These are phyloP conservation scores for Solanum gandarillasii DNA, from an alignment of 257 asterid species.

Conservation along the genomic window DNA sequence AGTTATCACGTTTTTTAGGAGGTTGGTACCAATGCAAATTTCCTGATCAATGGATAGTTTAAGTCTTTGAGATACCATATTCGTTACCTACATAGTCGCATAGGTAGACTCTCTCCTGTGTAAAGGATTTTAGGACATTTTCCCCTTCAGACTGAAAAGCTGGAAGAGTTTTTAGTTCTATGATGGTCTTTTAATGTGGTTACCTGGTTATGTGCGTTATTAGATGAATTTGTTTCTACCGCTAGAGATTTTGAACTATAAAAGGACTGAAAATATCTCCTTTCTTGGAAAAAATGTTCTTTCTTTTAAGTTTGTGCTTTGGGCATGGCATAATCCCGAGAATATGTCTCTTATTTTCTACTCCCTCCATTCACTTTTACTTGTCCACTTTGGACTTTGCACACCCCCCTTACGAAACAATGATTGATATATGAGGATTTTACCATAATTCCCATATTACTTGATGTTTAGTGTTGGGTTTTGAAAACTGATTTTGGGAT, in stretches of 20 bases:
- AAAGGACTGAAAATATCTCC: not conserved
- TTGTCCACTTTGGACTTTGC: not conserved
- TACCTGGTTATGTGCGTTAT: not conserved
- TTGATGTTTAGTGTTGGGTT: not conserved
- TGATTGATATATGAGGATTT: not conserved
- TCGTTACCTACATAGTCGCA: not conserved
- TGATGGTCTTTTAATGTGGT: not conserved
- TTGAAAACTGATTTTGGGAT: not conserved
- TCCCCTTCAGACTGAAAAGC: not conserved
- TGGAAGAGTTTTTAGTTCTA: not conserved
- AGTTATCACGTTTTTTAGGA: not conserved
- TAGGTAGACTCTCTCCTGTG: not conserved
- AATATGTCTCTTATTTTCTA: not conserved
- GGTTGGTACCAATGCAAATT: not conserved
- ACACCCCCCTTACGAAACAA: not conserved
- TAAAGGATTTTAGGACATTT: not conserved
- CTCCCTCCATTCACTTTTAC: not conserved
- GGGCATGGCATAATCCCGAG: not conserved
- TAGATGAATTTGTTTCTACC: not conserved
- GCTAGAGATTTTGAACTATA: not conserved
- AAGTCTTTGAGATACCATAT: not conserved
- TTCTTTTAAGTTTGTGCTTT: not conserved
- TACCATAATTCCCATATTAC: not conserved
- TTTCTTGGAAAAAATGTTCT: not conserved
- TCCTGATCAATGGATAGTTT: not conserved